These are phyloP conservation scores for Goffeauzyma gilvescens DNA, from an alignment of 768 basidiomycete genomes.

Conservation along the genomic window DNA sequence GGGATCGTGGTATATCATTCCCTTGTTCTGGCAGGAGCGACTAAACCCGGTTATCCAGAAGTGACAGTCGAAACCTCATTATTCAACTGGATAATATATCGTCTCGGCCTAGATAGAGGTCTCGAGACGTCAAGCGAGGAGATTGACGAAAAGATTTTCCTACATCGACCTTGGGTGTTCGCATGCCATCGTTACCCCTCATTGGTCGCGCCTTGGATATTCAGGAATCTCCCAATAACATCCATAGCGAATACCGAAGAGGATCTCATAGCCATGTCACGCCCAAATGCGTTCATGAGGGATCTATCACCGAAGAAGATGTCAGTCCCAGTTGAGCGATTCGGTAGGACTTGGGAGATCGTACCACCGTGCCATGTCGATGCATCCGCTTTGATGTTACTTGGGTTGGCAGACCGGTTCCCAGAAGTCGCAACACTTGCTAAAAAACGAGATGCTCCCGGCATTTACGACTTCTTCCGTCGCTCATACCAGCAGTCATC, in stretches of 20 bases:
- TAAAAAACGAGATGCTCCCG: constrained; percentile 9
- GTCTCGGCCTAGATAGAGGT: constrained; percentile 14
- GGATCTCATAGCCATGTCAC: constrained; percentile 11
- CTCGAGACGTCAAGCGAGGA: constrained; percentile 22
- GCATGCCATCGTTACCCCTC: constrained; percentile 31
- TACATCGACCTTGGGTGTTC: constrained; percentile 34
- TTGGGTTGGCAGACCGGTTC: constrained; percentile 23
- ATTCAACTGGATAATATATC: constrained; percentile 22
- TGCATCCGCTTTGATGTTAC: constrained; percentile 14
- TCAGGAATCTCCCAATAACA: constrained; percentile 21
- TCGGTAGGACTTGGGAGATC: constrained; percentile 24
- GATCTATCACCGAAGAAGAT: constrained; percentile 6
- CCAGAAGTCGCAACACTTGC: constrained; percentile 14
- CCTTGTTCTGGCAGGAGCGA: constrained; percentile 25
- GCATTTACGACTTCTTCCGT: background rate
- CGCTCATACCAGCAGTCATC: background rate
- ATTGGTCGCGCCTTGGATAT: constrained; percentile 24
- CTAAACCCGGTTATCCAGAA: constrained; percentile 31
- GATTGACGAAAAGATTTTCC: constrained; percentile 33
- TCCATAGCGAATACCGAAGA: constrained; percentile 11
- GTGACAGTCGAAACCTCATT: constrained; percentile 27
- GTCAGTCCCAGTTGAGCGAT: constrained; percentile 17
- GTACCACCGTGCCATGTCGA: constrained; percentile 11
- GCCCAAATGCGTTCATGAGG: constrained; percentile 16
- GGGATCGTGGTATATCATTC: constrained; percentile 24